These are phyloP conservation scores for Akanthomyces muscarius DNA, from an alignment of 2,329 filamentous ascomycete genomes.

Conservation along the genomic window DNA sequence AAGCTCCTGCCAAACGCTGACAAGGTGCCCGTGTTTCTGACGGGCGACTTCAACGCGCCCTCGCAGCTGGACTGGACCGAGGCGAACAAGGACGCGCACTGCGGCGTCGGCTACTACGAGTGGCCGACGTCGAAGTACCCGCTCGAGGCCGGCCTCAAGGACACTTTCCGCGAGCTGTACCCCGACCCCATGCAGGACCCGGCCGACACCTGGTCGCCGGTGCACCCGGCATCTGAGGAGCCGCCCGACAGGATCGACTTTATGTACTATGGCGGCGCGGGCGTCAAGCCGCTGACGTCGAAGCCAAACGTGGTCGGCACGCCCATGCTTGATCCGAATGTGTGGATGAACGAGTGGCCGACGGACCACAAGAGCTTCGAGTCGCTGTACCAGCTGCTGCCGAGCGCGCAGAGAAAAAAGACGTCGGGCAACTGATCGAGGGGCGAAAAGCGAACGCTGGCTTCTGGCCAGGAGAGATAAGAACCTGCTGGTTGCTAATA, in stretches of 20 bases:
- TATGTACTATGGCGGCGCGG: constrained; percentile 35
- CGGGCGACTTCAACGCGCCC: constrained; percentile 42
- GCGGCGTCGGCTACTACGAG: constrained; percentile 30
- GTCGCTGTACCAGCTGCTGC: constrained; percentile 26
- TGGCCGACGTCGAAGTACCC: constrained; percentile 39
- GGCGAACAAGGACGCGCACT: constrained; percentile 31
- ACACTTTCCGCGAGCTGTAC: constrained; percentile 37
- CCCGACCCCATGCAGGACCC: constrained; percentile 31
- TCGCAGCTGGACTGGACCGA: constrained; percentile 41
- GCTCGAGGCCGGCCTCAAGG: constrained; percentile 33
- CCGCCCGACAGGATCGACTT: constrained; percentile 42
- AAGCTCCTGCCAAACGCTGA: constrained; percentile 29
- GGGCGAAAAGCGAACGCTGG: too few species aligned
- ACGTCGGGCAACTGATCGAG: not conserved
- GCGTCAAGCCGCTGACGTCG: constrained; percentile 30
- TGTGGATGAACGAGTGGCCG: constrained; percentile 39
- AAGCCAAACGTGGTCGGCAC: constrained; percentile 31
- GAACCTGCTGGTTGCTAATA: not conserved
- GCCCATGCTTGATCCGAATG: constrained; percentile 31
- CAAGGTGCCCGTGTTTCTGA: constrained; percentile 33
- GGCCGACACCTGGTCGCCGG: constrained; percentile 40
- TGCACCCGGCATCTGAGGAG: constrained; percentile 34
- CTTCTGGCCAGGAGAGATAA: not conserved
- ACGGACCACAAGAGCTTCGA: constrained; percentile 37
- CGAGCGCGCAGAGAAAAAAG: constrained; percentile 5